Evolutionary conservation across 2,329 filamentous ascomycete genomes (phyloP), one percentile per base, ranked within the genome.

Genomic region (Stemphylium vesicarium): DNA sequence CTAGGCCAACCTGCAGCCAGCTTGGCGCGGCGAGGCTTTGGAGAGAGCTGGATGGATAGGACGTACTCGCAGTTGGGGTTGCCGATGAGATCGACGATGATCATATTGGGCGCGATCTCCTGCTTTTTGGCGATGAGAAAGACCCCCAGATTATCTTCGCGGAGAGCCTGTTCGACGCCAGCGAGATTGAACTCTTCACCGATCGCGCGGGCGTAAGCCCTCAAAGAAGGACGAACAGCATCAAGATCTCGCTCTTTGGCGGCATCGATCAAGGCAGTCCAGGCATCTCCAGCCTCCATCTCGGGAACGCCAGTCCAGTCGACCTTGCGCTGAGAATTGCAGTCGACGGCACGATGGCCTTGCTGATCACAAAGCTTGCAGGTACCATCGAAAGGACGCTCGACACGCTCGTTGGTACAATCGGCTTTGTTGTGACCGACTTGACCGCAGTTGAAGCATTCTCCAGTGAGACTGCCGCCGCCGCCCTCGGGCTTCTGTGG

Each of bases 51-150:
- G 68, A 87, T 86, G 0, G 84, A 84, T 44, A 91, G 79, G 0
- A 82, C 82, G 63, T 83, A 90, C 69, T 86, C 86, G 73, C 86
- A 86, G 53, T 82, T 82, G 16, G 88, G 77, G 57, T 82, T 80
- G 41, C 84, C 84, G 57, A 83, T 77, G 9, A 85, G 74, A 56
- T 83, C 78, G 59, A 85, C 79, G 20, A 83, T 75, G 42, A 77
- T 83, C 63, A 80, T 79, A 38, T 76, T 78, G 29, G 77, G 65
- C 60, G 48, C 75, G 59, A 68, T 77, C 68, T 64, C 79, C 74
- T 64, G 68, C 69, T 82, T 76, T 63, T 81, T 71, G 11, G 78
- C 84, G 57, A 85, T 82, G n/a, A 85, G 69, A 63, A 79, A 81
- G 57, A 84, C 64, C 4, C 76, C 79, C 47, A 80, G 72, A 0